Base-by-base conservation (phyloP, 495 filamentous ascomycete species). In the Penicillium robsamsonii region DNA sequence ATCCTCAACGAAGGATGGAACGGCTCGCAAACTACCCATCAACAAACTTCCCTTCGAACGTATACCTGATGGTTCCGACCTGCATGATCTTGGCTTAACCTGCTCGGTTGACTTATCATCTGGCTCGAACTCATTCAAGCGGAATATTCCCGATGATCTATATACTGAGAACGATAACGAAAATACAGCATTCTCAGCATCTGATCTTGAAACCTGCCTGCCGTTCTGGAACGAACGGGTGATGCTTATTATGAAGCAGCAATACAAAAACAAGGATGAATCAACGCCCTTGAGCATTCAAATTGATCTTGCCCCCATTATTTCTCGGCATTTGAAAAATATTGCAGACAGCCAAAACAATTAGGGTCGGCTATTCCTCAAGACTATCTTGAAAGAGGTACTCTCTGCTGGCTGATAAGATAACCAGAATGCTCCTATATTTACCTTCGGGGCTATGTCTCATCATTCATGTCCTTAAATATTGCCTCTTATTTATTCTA, bases 1-100 rank as follows among this genome's bases (percentile, higher is more conserved):
- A 3, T 0, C 33, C 18, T 31, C 53, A 9, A 33, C 59, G 41
- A 55, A 60, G 60, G 61, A 57, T 43, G 57, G 52, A 25, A 70
- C 63, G 46, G 17, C 46, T 48, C 50, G 57, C 62, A 62, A 71
- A 41, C 56, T 60, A 49, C 64, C 55, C 2, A 68, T 63, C 0
- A 66, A 40, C 45, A 68, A 64, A 22, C 37, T 76, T 13, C 74
- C 71, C 3, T 61, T 75, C 50, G 70, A 78, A 63, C 72, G 51
- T 1, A 74, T 75, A 31, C 68, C 72, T 0, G 63, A 71, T 2
- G 69, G 63, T 10, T 46, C 51, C 22, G 61, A 72, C 29, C 13
- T 72, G 20, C 66, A 76, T 53, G 30, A 65, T 43, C 4, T 71
- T 10, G 38, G 61, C 25, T 10, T 73, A 2, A 61, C 35, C 0